phyloP scores from a whole-genome alignment of 192 early-diverging fungal species.

The Pilobolus umbonatus region DNA sequence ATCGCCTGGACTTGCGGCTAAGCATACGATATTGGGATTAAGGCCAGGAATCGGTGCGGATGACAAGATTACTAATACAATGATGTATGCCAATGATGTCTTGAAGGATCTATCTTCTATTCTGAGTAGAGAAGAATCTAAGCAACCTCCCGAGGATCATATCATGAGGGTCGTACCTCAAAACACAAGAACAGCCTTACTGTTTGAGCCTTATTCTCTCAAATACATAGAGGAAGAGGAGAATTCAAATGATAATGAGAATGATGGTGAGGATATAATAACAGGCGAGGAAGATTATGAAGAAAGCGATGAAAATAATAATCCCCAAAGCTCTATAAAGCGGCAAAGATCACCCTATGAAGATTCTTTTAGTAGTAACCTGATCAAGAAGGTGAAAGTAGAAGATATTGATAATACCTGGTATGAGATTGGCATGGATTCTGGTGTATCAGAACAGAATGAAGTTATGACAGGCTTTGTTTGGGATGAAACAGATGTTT shows the following conservation, averaged over 20 bases:
- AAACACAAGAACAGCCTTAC: background rate
- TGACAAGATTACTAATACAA: conserved; percentile 9
- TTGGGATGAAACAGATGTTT: conserved; percentile 3
- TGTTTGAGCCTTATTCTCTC: background rate
- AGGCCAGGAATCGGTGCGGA: conserved; percentile 5
- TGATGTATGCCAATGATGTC: conserved; percentile 16
- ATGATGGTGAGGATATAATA: background rate
- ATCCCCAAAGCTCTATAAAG: background rate
- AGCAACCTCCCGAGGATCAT: background rate
- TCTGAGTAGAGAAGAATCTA: background rate
- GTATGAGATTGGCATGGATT: conserved; percentile 19
- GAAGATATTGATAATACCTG: conserved; percentile 3
- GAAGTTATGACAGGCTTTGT: conserved; percentile 3
- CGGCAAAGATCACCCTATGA: no score
- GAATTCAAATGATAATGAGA: background rate
- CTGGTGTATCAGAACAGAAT: conserved; percentile 2
- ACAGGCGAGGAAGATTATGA: no score
- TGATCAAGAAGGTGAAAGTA: background rate
- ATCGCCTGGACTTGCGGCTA: background rate
- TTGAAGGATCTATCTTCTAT: conserved; percentile 14
- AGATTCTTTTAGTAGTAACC: no score
- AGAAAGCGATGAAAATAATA: no score
- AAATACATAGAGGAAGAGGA: no score
- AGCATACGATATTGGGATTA: background rate
- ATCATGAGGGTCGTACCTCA: background rate